These are phyloP conservation scores for Nematodospora valgi DNA, from an alignment of 805 yeast genomes.

Conservation along the genomic window DNA sequence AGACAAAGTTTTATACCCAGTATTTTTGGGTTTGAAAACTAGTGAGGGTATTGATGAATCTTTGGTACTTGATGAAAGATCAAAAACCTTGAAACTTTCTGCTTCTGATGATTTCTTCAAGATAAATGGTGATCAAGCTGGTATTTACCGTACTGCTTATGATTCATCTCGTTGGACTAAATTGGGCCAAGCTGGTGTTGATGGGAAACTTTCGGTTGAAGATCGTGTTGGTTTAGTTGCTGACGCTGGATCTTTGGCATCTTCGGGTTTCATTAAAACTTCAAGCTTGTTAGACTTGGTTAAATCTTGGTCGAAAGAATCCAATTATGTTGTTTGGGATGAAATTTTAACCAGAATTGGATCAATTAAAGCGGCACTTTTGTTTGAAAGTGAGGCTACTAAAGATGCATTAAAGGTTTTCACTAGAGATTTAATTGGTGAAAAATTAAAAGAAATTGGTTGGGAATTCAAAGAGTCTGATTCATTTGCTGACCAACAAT, in stretches of 20 bases:
- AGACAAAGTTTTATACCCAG: conserved; percentile 64
- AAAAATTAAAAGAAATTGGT: conserved; percentile 56
- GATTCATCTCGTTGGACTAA: conserved; percentile 65
- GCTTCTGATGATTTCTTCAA: conserved; percentile 53
- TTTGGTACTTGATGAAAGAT: conserved; percentile 46
- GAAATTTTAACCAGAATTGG: conserved; percentile 50
- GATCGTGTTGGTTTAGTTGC: conserved; percentile 79
- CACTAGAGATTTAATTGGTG: conserved; percentile 50
- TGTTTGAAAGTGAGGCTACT: conserved; percentile 48
- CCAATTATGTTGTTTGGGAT: conserved; percentile 66
- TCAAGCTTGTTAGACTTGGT: conserved; percentile 58
- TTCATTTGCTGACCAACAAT: conserved; percentile 58
- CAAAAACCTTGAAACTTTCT: conserved; percentile 39
- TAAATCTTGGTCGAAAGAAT: conserved; percentile 56
- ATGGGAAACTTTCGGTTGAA: conserved; percentile 61
- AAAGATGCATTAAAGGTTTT: conserved; percentile 50
- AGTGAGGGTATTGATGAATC: conserved; percentile 58
- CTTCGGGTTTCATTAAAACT: conserved; percentile 67
- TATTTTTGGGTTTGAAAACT: conserved; percentile 64
- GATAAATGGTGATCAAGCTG: conserved; percentile 69
- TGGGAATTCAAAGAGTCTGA: conserved; percentile 58
- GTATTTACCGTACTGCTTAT: conserved; percentile 73
- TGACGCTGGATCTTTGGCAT: conserved; percentile 70
- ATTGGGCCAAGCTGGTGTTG: conserved; percentile 58
- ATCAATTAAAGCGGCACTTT: conserved; percentile 50